phyloP scores from a whole-genome alignment of 108 stramenopile species.

The Nitzschia putrida region DNA sequence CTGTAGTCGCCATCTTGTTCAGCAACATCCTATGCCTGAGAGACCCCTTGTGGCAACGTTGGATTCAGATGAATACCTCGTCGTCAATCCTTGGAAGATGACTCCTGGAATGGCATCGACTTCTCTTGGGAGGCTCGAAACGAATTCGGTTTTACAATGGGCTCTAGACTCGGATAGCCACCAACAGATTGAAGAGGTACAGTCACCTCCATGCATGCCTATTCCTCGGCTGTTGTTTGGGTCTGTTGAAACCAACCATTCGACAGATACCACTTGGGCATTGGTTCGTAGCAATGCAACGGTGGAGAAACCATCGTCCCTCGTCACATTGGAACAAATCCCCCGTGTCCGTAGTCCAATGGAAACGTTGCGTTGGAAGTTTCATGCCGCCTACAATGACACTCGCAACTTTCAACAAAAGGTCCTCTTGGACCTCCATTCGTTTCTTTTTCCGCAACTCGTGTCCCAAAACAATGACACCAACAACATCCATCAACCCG shows the following conservation, averaged over 20 bases:
- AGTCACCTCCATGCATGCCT: background rate
- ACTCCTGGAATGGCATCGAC: background rate
- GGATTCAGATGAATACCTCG: constrained; percentile 72
- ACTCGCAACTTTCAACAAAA: constrained; percentile 21
- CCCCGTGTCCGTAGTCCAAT: background rate
- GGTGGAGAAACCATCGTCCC: background rate
- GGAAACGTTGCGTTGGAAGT: constrained; percentile 45
- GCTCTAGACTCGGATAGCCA: background rate
- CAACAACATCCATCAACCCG: background rate
- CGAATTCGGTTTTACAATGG: background rate
- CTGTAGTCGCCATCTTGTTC: constrained; percentile 17
- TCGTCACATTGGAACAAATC: background rate
- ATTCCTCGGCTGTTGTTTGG: constrained; percentile 25
- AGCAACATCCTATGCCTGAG: background rate
- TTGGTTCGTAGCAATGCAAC: background rate
- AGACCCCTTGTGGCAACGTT: constrained; percentile 3
- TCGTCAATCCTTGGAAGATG: constrained; percentile 40
- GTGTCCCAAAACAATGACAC: no score
- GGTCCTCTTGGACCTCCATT: constrained; percentile 25
- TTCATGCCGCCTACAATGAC: constrained; percentile 18
- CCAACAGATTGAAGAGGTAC: background rate
- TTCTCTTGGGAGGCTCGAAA: background rate
- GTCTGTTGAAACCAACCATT: constrained; percentile 5
- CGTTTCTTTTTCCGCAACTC: background rate
- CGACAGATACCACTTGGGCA: background rate